Percentiles rank a stretch among this genome's conserved stretches.
phyloP scores from a whole-genome alignment of 192 early-diverging fungal genomes.

The Backusella parvicylindrica region DNA sequence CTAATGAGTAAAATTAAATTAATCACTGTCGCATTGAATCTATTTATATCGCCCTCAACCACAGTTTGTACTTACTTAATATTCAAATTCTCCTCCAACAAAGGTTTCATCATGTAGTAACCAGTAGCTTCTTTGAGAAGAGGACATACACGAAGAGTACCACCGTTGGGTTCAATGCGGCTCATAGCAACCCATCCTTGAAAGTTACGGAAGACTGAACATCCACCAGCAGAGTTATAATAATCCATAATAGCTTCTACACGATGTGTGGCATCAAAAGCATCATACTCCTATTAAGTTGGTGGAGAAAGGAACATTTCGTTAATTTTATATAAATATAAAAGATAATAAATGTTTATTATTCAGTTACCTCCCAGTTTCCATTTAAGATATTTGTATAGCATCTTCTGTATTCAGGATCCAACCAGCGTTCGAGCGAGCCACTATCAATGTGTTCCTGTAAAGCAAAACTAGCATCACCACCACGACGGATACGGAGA shows the following conservation, averaged over 20 bases:
- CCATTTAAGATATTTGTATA: conserved; percentile 27
- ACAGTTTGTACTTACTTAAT: background rate
- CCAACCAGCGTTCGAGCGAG: conserved; percentile 32
- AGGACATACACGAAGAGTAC: conserved; percentile 27
- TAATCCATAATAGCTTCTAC: conserved; percentile 26
- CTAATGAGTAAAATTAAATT: background rate
- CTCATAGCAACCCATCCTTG: conserved; percentile 34
- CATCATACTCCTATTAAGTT: conserved; percentile 18
- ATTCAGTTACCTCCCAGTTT: conserved; percentile 19
- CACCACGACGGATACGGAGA: conserved; percentile 21
- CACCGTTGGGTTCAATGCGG: conserved; percentile 17
- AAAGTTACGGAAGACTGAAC: conserved; percentile 30
- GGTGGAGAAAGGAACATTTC: background rate
- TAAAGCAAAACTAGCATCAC: conserved; percentile 24
- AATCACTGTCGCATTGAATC: background rate
- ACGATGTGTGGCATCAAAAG: conserved; percentile 32
- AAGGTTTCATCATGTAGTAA: conserved; percentile 31
- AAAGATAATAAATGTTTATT: background rate
- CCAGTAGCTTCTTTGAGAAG: conserved; percentile 24
- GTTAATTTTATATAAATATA: background rate
- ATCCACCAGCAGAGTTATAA: conserved; percentile 18
- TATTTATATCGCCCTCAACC: background rate
- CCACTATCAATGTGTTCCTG: conserved; percentile 27
- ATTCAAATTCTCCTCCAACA: conserved; percentile 14
- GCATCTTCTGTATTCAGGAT: conserved; percentile 28